Base-by-base conservation (phyloP, 2,329 filamentous ascomycete species). In the Diaporthe humulicola region DNA sequence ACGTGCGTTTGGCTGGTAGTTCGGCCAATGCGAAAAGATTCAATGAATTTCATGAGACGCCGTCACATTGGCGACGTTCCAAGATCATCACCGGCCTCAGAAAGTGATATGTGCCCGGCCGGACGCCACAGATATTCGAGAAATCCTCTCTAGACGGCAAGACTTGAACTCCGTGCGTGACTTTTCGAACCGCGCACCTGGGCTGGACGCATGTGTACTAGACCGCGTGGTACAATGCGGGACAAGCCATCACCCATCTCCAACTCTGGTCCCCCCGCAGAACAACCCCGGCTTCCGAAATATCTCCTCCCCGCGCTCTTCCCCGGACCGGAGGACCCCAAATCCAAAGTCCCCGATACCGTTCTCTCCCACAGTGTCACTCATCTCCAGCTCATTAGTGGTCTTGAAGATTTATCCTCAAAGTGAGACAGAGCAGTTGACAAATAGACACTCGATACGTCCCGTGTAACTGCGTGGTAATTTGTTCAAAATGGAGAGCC, bases 401-500 rank as follows among this genome's bases (percentile, higher is more conserved):
- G 5, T 12, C 10, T 66, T 33, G 19, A 33, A 42, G 5, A 1
- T n/a, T 54, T 19, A 9, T 8, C 3, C 7, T 67, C 45, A 22
- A 4, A 5, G 9, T 48, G 19, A 9, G 28, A 48, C 28, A n/a
- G 17, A 42, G 4, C 9, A 36, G 3, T 52, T 28, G 42, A 50
- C 12, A 40, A 40, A n/a, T 40, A 71, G 17, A n/a, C 22, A 15
- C n/a, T 1, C 14, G 28, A 25, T 38, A 4, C 7, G 14, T 33
- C 17, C 33, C 42, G 12, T 28, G 40, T 7, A 1, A 25, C 19
- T 28, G 28, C 15, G 2, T 48, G n/a, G 12, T 6, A n/a, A 38
- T 42, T 42, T 38, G 8, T 64, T 30, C 40, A 69, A 42, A 17
- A 76, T 76, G 74, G 72, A 74, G 15, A 48, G 14, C n/a, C 66